Conservation (phyloP, 78 protist species). For the Planoprotostelium fungivorum region DNA sequence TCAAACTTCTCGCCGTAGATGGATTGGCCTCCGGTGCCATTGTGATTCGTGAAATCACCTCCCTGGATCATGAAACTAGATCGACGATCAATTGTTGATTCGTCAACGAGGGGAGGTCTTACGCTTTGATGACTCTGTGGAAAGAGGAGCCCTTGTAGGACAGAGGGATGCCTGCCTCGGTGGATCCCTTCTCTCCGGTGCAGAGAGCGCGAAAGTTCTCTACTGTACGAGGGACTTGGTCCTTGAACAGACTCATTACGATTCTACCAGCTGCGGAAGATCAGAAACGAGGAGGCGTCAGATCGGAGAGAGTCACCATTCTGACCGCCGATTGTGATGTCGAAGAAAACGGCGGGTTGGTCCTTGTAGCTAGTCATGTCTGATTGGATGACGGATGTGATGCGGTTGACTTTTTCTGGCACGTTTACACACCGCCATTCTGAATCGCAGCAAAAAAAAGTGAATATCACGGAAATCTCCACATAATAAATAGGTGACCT, state of each 20-base stretch:
- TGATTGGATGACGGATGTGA: no score
- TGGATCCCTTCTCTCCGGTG: conserved; percentile 70
- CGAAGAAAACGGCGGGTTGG: conserved; percentile 44
- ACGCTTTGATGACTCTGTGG: conserved; percentile 78
- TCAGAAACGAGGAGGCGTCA: neutral
- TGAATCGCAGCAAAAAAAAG: no score
- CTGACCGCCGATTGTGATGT: conserved; percentile 45
- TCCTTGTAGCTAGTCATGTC: no score
- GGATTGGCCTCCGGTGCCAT: conserved; percentile 98
- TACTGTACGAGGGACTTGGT: conserved; percentile 83
- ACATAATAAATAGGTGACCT: no score
- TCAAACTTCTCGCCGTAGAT: conserved; percentile 90
- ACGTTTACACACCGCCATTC: no score
- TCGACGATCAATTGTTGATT: neutral
- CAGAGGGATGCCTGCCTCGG: conserved; percentile 61
- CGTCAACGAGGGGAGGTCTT: neutral
- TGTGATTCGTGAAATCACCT: conserved; percentile 85
- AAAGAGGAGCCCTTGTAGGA: conserved; percentile 79
- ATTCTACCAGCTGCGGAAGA: conserved; percentile 41
- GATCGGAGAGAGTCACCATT: conserved; percentile 20
- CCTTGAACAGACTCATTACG: conserved; percentile 46
- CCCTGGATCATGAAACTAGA: conserved; percentile 86
- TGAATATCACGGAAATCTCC: no score
- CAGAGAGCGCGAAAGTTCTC: conserved; percentile 83
- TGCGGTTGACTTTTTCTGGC: no score